Percentiles rank a stretch among this genome's conserved stretches.
Evolutionary conservation across 306 rosid species (phyloP).

Genomic region (Medicago lupulina): DNA sequence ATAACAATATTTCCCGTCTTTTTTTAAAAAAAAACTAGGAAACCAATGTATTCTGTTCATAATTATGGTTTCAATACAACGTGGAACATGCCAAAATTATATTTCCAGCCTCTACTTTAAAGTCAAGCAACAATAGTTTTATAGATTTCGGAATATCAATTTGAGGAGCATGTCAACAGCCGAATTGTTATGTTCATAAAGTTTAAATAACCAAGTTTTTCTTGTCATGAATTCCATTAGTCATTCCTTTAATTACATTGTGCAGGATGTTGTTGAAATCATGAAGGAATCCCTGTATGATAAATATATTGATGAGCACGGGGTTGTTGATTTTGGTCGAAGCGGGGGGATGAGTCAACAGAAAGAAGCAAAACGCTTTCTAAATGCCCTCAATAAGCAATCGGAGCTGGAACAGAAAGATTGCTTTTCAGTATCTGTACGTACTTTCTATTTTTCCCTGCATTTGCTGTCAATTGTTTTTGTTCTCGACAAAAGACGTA

Average conservation of each 20-base stretch:
- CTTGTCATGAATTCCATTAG: constrained; percentile 31
- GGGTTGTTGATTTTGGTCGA: constrained; percentile 91
- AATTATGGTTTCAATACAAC: not conserved
- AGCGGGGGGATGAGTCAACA: constrained; percentile 99
- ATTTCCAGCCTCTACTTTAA: not conserved
- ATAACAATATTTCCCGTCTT: not conserved
- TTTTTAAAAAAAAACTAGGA: not conserved
- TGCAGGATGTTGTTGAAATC: constrained; percentile 97
- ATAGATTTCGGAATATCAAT: constrained; percentile 5
- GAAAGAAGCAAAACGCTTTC: constrained; percentile 92
- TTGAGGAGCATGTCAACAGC: constrained; percentile 9
- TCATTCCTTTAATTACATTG: constrained; percentile 34
- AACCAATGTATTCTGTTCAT: not conserved
- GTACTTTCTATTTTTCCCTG: constrained; percentile 36
- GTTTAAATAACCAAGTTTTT: constrained; percentile 32
- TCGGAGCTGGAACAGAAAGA: constrained; percentile 91
- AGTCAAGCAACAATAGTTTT: not conserved
- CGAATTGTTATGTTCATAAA: constrained; percentile 32
- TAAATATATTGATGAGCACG: constrained; percentile 91
- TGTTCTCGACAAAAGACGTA: constrained; percentile 5
- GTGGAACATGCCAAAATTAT: not conserved
- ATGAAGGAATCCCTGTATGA: constrained; percentile 95
- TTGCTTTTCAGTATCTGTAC: constrained; percentile 75
- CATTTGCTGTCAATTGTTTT: constrained; percentile 18
- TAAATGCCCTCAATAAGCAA: constrained; percentile 89